Percentiles rank a stretch among this genome's conserved stretches.
Conservation (phyloP, 2,329 filamentous ascomycete genomes). For the Neurospora crassa region DNA sequence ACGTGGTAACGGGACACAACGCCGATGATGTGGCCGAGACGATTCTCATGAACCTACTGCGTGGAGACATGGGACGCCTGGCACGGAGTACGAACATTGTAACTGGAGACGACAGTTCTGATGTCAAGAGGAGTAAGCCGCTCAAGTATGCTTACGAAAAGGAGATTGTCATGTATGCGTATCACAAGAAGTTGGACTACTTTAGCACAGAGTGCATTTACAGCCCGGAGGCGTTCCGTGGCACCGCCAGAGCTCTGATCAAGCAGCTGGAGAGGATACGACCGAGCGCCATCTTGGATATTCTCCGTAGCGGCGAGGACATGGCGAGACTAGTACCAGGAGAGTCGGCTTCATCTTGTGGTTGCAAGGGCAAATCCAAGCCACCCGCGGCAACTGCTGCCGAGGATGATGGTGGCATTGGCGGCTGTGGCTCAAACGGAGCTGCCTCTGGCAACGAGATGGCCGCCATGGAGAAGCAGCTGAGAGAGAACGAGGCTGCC, state of each 20-base stretch:
- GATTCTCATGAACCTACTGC: constrained; percentile 90
- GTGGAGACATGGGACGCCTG: constrained; percentile 80
- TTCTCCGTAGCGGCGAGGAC: constrained; percentile 90
- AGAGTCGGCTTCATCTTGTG: constrained; percentile 36
- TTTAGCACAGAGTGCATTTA: constrained; percentile 99
- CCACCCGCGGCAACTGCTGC: constrained; percentile 19
- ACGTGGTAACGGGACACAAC: constrained; percentile 96
- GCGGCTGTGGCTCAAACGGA: constrained; percentile 70
- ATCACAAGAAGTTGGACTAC: constrained; percentile 94
- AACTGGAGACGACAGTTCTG: constrained; percentile 65
- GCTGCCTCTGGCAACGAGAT: constrained; percentile 64
- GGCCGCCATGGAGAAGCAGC: constrained; percentile 67
- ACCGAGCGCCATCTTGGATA: constrained; percentile 88
- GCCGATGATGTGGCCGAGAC: constrained; percentile 97
- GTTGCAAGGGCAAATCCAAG: constrained; percentile 35
- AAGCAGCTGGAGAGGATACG: constrained; percentile 91
- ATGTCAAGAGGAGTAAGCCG: constrained; percentile 92
- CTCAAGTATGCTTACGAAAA: constrained; percentile 98
- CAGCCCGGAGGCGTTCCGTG: constrained; percentile 91
- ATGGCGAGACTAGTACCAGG: constrained; percentile 81
- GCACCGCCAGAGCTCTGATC: constrained; percentile 82
- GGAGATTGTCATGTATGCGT: constrained; percentile 94
- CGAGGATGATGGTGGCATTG: constrained; percentile 44
- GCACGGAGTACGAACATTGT: constrained; percentile 86
- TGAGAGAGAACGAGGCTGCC: constrained; percentile 55